These are phyloP conservation scores for Claviceps digitariae DNA, from an alignment of 2,329 filamentous ascomycete genomes.

Conservation along the genomic window DNA sequence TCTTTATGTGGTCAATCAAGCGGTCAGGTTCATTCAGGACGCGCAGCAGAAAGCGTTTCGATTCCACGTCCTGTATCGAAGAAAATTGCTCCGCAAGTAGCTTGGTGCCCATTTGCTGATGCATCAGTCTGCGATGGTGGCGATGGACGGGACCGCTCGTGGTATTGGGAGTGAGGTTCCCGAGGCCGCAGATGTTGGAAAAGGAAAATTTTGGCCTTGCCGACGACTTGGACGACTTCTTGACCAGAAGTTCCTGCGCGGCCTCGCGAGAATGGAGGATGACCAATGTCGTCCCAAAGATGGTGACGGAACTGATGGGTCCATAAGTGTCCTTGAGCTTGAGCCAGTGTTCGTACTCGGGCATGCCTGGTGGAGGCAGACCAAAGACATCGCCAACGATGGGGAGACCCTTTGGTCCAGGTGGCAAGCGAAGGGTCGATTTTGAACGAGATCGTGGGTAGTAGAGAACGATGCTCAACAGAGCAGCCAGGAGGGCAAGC, in stretches of 20 bases:
- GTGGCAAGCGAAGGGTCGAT: conserved; percentile 1
- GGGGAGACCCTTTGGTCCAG: conserved; percentile 5
- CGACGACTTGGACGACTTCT: conserved; percentile 21
- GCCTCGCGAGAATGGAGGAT: conserved; percentile 24
- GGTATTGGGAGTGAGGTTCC: neutral
- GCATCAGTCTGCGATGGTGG: neutral
- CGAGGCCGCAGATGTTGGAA: neutral
- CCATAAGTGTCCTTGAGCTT: conserved; percentile 19
- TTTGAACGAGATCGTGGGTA: neutral
- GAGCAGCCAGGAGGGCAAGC: neutral
- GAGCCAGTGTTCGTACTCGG: conserved; percentile 4
- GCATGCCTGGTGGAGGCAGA: neutral
- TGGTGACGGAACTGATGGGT: conserved; percentile 26
- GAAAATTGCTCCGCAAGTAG: neutral
- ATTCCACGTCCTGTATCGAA: neutral
- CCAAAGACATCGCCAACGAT: conserved; percentile 5
- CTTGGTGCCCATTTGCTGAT: neutral
- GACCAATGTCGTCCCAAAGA: conserved; percentile 26
- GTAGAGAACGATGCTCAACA: neutral
- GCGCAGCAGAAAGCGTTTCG: neutral
- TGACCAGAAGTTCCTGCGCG: conserved; percentile 25
- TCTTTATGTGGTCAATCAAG: neutral
- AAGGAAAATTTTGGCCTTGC: conserved; percentile 14
- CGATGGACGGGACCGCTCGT: neutral
- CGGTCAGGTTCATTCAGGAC: neutral